Percentiles rank a stretch among this genome's conserved stretches.
These are phyloP conservation scores for Talaromyces marneffei DNA, from an alignment of 2,329 filamentous ascomycete genomes.

Conservation along the genomic window DNA sequence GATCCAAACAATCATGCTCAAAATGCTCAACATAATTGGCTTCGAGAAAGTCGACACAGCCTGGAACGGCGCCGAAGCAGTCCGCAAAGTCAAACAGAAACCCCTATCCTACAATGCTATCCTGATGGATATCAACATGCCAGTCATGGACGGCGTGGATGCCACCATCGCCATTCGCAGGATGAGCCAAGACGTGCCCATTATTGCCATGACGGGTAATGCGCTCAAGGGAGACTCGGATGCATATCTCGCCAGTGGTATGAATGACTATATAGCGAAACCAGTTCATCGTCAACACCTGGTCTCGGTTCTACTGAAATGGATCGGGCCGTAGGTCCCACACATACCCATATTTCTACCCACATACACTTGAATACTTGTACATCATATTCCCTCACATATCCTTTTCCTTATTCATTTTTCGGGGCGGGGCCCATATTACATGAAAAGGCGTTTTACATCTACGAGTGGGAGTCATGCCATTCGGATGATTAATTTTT, in stretches of 20 bases:
- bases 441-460: neutral
- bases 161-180: slow-evolving; percentile 41
- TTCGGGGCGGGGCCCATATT: too few species aligned
- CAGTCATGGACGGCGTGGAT: slow-evolving; percentile 42
- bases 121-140: slow-evolving; percentile 47
- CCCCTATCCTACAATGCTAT: slow-evolving; percentile 41
- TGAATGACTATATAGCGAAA: slow-evolving; percentile 54
- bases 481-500: neutral
- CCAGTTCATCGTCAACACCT: slow-evolving; percentile 48
- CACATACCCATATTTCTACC: neutral
- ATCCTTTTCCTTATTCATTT: neutral
- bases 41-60: slow-evolving; percentile 40
- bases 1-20: slow-evolving; percentile 39
- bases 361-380: slow-evolving; percentile 1
- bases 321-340: slow-evolving; percentile 27
- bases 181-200: slow-evolving; percentile 39
- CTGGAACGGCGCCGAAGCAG: slow-evolving; percentile 41
- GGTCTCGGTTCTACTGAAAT: slow-evolving; percentile 39
- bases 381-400: neutral
- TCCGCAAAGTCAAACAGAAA: slow-evolving; percentile 38
- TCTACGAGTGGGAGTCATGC: neutral
- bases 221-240: slow-evolving; percentile 53
- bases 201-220: slow-evolving; percentile 53
- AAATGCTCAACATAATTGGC: slow-evolving; percentile 34
- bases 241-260: slow-evolving; percentile 48